phyloP scores from a whole-genome alignment of 192 early-diverging fungal genomes.

The Gigaspora rosea region DNA sequence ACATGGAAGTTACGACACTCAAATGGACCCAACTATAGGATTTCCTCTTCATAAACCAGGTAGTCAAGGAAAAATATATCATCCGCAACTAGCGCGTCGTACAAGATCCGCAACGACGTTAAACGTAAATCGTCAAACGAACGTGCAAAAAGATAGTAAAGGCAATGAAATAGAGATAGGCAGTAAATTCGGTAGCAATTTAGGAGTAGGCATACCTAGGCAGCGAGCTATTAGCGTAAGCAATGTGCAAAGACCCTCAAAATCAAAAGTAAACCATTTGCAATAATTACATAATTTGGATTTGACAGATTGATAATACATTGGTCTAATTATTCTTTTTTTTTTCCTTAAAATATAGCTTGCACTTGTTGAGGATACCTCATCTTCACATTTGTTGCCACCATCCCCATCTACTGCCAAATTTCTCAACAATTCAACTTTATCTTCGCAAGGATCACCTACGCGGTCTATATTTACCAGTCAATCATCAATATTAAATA shows the following conservation, averaged over 20 bases:
- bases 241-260: neutral
- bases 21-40: neutral
- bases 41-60: slow-evolving; percentile 3
- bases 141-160: slow-evolving; percentile 35
- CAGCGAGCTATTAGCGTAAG: slow-evolving; percentile 6
- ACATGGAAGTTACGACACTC: slow-evolving; percentile 16
- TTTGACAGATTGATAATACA: neutral
- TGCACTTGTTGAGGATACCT: neutral
- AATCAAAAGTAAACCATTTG: slow-evolving; percentile 8
- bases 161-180: neutral
- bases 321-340: neutral
- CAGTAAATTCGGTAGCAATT: neutral
- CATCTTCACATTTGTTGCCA: slow-evolving; percentile 3
- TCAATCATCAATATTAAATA: slow-evolving; percentile 29
- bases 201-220: neutral
- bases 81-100: neutral
- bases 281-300: neutral
- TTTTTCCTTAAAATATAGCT: neutral
- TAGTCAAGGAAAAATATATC: slow-evolving; percentile 20
- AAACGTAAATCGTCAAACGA: slow-evolving; percentile 26
- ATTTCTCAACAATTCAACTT: neutral
- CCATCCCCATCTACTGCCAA: slow-evolving; percentile 9
- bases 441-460: neutral
- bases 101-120: slow-evolving; percentile 53
- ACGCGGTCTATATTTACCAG: neutral